Conservation (phyloP, 148 eudicot genomes). For the Camellia granthamiana region DNA sequence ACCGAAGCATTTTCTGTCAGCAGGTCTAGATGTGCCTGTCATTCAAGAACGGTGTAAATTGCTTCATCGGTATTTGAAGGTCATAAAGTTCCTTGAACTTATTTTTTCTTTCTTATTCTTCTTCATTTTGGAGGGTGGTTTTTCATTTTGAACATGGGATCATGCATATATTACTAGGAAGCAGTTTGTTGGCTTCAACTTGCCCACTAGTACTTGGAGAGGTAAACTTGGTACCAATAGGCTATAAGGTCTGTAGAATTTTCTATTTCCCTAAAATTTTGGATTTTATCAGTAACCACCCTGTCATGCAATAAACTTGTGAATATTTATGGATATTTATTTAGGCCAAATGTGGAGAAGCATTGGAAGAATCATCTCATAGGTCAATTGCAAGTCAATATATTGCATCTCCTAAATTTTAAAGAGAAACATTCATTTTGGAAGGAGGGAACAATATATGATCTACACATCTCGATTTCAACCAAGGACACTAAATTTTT, state of each 20-base stretch:
- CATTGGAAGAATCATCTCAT: neutral
- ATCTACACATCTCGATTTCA: neutral
- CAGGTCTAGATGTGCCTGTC: constrained; percentile 85
- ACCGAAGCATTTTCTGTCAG: constrained; percentile 91
- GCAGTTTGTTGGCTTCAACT: constrained; percentile 7
- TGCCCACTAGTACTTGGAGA: neutral
- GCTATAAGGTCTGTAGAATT: neutral
- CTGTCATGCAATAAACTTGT: neutral
- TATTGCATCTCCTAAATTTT: neutral
- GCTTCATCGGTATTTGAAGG: constrained; percentile 94
- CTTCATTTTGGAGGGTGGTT: neutral
- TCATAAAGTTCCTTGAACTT: constrained; percentile 14
- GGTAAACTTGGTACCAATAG: neutral
- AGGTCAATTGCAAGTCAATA: neutral
- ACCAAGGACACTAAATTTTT: neutral
- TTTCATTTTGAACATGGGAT: neutral
- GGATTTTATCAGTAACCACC: neutral
- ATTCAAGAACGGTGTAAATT: constrained; percentile 86
- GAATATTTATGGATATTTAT: neutral
- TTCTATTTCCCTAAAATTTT: neutral
- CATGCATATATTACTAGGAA: neutral
- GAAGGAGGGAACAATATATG: neutral
- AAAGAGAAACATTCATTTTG: neutral
- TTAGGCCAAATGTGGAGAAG: neutral
- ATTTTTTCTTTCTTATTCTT: neutral